Conservation (phyloP, 2,329 filamentous ascomycete genomes). For the Chaetomium sp. region DNA sequence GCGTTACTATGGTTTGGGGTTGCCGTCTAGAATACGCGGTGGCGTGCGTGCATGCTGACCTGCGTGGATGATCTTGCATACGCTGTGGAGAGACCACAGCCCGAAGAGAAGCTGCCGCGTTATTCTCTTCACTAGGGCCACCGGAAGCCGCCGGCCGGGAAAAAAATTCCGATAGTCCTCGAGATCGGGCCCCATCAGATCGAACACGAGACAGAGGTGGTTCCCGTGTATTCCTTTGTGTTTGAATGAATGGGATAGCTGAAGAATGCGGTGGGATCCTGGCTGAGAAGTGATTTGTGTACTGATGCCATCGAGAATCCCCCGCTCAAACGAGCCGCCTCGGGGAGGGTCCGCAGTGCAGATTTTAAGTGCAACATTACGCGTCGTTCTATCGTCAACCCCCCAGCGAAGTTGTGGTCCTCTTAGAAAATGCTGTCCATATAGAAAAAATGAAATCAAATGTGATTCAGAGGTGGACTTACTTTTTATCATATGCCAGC, state of each 20-base stretch:
- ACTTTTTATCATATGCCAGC: constrained; percentile 7
- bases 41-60: not conserved
- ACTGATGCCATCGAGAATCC: constrained; percentile 1
- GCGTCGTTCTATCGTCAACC: constrained; percentile 1
- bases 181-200: constrained; percentile 11
- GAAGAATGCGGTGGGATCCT: not conserved
- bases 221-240: constrained; percentile 8
- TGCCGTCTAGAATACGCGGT: not conserved
- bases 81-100: constrained; percentile 5
- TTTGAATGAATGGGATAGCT: constrained; percentile 7
- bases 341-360: constrained; percentile 4
- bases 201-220: constrained; percentile 11
- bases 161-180: constrained; percentile 7
- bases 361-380: constrained; percentile 12
- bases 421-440: no score
- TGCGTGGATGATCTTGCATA: constrained; percentile 11
- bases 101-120: constrained; percentile 9
- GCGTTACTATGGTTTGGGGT: no score
- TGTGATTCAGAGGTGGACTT: not conserved
- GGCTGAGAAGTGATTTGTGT: not conserved
- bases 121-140: constrained; percentile 9
- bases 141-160: constrained; percentile 4
- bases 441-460: not conserved
- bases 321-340: constrained; percentile 6
- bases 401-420: not conserved